These are phyloP conservation scores for Boletus subparvulus DNA, from an alignment of 768 basidiomycete genomes.

Conservation along the genomic window DNA sequence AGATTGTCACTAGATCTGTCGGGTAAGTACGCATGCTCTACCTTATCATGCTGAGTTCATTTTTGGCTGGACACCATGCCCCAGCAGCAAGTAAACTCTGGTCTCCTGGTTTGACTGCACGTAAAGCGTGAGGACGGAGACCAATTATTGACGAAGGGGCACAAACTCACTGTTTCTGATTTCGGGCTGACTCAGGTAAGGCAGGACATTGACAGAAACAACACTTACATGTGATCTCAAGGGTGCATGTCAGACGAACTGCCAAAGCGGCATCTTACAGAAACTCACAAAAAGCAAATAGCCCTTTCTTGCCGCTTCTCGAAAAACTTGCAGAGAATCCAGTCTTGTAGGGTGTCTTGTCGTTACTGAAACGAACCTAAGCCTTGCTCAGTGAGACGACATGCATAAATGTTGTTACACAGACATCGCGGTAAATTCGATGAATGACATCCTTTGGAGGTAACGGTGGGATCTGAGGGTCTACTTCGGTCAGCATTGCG, in stretches of 20 bases:
- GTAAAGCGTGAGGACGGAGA: slow-evolving; percentile 5
- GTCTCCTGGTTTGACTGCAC: slow-evolving; percentile 61
- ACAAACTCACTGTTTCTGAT: slow-evolving; percentile 23
- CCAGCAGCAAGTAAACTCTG: slow-evolving; percentile 78
- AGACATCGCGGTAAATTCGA: slow-evolving; percentile 88
- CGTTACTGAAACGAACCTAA: slow-evolving; percentile 86
- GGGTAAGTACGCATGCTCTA: slow-evolving; percentile 23
- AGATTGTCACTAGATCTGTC: background rate
- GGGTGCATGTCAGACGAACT: slow-evolving; percentile 8
- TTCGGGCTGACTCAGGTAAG: background rate
- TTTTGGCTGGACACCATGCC: slow-evolving; percentile 73
- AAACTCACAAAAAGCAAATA: slow-evolving; percentile 80
- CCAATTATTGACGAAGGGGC: background rate
- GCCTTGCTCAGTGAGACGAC: slow-evolving; percentile 3
- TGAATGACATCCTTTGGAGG: slow-evolving; percentile 92
- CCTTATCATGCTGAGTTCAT: slow-evolving; percentile 78
- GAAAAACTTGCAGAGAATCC: slow-evolving; percentile 82
- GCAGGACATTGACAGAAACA: background rate
- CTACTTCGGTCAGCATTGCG: slow-evolving; percentile 63
- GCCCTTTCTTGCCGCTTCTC: slow-evolving; percentile 85
- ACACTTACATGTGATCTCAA: slow-evolving; percentile 25
- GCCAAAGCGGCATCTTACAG: background rate
- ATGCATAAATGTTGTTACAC: background rate
- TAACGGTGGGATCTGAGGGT: slow-evolving; percentile 81
- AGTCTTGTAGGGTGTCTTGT: slow-evolving; percentile 94